Conservation (phyloP, 2,329 filamentous ascomycete genomes). For the Didymella pinodella region DNA sequence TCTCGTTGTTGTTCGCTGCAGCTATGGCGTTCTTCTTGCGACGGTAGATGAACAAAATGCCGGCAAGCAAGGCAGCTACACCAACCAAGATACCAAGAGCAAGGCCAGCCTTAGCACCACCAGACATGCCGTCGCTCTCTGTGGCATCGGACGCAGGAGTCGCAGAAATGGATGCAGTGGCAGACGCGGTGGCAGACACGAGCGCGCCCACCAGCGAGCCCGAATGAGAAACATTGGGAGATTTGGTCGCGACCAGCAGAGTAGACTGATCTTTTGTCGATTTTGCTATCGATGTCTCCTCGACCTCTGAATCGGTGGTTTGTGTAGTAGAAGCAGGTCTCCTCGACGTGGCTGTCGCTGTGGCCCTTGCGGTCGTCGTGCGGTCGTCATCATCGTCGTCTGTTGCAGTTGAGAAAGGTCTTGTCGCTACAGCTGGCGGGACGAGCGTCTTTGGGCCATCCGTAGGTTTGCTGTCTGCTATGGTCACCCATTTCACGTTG, state of each 20-base stretch:
- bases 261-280: slow-evolving; percentile 33
- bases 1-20: slow-evolving; percentile 56
- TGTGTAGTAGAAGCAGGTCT: slow-evolving; percentile 32
- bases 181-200: slow-evolving; percentile 31
- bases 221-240: slow-evolving; percentile 28
- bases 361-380: slow-evolving; percentile 20
- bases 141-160: slow-evolving; percentile 36
- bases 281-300: slow-evolving; percentile 26
- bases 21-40: slow-evolving; percentile 71
- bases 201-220: slow-evolving; percentile 25
- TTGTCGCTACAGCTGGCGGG: slow-evolving; percentile 31
- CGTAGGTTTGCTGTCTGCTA: slow-evolving; percentile 12
- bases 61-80: slow-evolving; percentile 70
- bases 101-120: slow-evolving; percentile 76
- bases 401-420: slow-evolving; percentile 25
- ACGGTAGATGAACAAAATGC: slow-evolving; percentile 75
- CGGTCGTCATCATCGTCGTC: slow-evolving; percentile 25
- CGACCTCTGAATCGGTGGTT: slow-evolving; percentile 22
- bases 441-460: slow-evolving; percentile 27
- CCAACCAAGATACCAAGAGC: slow-evolving; percentile 80
- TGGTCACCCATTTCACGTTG: slow-evolving; percentile 43
- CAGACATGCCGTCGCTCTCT: slow-evolving; percentile 52
- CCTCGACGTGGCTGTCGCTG: slow-evolving; percentile 25
- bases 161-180: slow-evolving; percentile 37
- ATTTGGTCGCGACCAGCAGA: slow-evolving; percentile 41